A percentile compares a stretch with the other conserved stretches of the same genome.
These are phyloP conservation scores for Podosphaera xanthii DNA, from an alignment of 2,329 filamentous ascomycete species.

Conservation along the genomic window DNA sequence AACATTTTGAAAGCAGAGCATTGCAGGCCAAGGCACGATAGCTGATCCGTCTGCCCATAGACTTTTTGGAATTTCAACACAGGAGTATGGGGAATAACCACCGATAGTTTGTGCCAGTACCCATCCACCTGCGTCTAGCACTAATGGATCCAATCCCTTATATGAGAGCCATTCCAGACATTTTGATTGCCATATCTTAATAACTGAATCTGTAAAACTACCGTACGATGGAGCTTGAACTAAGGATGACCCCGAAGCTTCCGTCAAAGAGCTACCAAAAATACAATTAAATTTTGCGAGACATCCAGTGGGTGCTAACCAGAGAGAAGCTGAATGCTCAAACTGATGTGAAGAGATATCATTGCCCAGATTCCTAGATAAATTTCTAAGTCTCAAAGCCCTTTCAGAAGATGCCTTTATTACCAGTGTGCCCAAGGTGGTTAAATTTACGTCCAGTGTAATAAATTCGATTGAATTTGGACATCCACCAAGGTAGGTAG, in stretches of 20 bases:
- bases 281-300: conserved; percentile 13
- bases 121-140: conserved; percentile 15
- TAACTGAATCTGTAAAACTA: conserved; percentile 7
- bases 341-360: conserved; percentile 3
- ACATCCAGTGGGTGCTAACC: conserved; percentile 15
- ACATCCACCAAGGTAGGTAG: conserved; percentile 3
- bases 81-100: conserved; percentile 8
- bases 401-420: conserved; percentile 14
- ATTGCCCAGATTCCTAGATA: conserved; percentile 3
- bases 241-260: neutral
- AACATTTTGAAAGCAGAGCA: conserved; percentile 14
- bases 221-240: conserved; percentile 4
- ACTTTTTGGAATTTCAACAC: conserved; percentile 8
- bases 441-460: conserved; percentile 15
- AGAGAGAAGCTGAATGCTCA: conserved; percentile 10
- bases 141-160: conserved; percentile 11
- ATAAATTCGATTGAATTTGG: conserved; percentile 10
- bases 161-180: conserved; percentile 16
- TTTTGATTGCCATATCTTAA: conserved; percentile 14
- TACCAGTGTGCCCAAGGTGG: conserved; percentile 14
- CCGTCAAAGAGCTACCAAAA: too few species aligned
- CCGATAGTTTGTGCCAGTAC: conserved; percentile 14
- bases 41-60: conserved; percentile 10
- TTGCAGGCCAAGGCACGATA: conserved; percentile 16
- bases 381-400: conserved; percentile 10